Conservation (phyloP, 129 eudicot species). For the Smallanthus sonchifolius region DNA sequence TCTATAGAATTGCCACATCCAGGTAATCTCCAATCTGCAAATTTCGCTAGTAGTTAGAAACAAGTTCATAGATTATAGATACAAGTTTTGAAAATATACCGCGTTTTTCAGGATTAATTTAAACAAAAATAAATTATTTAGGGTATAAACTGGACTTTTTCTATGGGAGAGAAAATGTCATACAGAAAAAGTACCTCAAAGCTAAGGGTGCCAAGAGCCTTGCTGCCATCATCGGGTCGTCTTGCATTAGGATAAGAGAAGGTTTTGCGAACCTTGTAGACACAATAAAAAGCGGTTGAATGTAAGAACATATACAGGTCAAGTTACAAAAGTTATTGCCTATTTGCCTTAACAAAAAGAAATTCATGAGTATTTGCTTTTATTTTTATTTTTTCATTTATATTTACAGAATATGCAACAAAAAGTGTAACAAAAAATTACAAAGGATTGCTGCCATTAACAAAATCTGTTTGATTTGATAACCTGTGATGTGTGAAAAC, state of each 20-base stretch:
- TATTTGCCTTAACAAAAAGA: neutral
- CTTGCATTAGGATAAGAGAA: constrained; percentile 2
- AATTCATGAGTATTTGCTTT: neutral
- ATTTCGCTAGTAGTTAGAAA: constrained; percentile 12
- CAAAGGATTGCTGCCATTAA: neutral
- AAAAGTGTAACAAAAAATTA: neutral
- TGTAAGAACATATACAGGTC: neutral
- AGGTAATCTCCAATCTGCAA: constrained; percentile 90
- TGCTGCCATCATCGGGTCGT: constrained; percentile 2
- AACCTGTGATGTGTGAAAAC: neutral
- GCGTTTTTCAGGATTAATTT: neutral
- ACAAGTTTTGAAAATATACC: neutral
- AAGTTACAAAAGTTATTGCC: neutral
- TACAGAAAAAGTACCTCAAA: constrained; percentile 4
- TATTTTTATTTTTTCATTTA: neutral
- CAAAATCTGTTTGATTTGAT: neutral
- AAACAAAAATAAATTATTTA: too few relatives aligned
- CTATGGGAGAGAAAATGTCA: neutral
- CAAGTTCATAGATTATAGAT: neutral
- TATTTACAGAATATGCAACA: neutral
- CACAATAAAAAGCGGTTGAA: neutral
- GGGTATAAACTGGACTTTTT: neutral
- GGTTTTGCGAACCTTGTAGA: constrained; percentile 1
- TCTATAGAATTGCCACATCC: constrained; percentile 74
- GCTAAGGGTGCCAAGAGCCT: constrained; percentile 9